phyloP scores from a whole-genome alignment of 306 rosid genomes.

The Medicago arabica region DNA sequence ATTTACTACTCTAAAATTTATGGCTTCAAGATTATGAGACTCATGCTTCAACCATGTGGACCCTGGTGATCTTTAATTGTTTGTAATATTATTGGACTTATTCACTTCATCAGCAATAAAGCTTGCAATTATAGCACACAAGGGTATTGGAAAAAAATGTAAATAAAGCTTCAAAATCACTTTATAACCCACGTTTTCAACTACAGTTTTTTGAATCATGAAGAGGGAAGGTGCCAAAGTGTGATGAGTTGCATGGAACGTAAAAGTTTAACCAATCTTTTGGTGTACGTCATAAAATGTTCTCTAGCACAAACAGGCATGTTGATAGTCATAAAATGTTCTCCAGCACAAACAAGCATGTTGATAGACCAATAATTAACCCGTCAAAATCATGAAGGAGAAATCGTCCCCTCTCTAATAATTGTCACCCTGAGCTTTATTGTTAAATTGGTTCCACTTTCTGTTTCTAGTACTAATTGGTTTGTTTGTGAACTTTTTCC shows the following conservation, averaged over 20 bases:
- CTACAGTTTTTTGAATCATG: constrained; percentile 21
- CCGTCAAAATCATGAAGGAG: constrained; percentile 42
- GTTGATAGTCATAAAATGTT: constrained; percentile 47
- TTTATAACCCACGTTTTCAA: neutral
- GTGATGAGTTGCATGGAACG: constrained; percentile 55
- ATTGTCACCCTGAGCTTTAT: constrained; percentile 54
- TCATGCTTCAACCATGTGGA: neutral
- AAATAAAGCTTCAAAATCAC: constrained; percentile 7
- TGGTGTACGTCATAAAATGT: constrained; percentile 32
- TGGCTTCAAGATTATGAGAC: neutral
- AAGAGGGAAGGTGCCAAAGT: constrained; percentile 32
- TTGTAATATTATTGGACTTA: neutral
- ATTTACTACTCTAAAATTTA: neutral
- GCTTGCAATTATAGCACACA: constrained; percentile 11
- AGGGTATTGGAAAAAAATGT: neutral
- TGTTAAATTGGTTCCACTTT: constrained; percentile 40
- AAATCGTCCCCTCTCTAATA: constrained; percentile 39
- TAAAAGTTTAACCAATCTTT: constrained; percentile 34
- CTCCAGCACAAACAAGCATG: constrained; percentile 69
- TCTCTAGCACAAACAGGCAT: constrained; percentile 63
- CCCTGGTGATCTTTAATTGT: neutral
- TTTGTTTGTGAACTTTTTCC: constrained; percentile 53
- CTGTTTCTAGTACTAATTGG: constrained; percentile 42
- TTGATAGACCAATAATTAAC: constrained; percentile 47
- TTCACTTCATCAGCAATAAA: constrained; percentile 16